Conservation (phyloP, 1,284 basidiomycete species). For the Puccinia hordei region DNA sequence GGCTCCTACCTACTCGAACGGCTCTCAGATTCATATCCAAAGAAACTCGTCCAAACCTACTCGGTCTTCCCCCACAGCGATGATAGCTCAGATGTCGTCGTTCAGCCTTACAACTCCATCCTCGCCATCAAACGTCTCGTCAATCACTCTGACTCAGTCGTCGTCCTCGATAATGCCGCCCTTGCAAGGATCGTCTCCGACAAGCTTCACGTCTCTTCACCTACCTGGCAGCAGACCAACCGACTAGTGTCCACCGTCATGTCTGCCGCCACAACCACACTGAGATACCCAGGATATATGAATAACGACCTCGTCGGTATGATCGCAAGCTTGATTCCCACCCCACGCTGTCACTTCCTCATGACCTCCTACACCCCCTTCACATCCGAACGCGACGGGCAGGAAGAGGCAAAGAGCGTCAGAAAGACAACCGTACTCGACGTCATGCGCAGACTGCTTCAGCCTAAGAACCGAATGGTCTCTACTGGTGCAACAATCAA, state of each 20-base stretch:
- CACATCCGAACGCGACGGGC: constrained; percentile 71
- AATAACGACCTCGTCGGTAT: constrained; percentile 99
- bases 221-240: constrained; percentile 91
- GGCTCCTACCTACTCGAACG: constrained; percentile 96
- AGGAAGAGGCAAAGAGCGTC: constrained; percentile 74
- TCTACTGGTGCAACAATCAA: constrained; percentile 76
- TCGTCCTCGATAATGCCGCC: constrained; percentile 96
- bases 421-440: constrained; percentile 93
- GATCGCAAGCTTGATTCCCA: constrained; percentile 94
- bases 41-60: constrained; percentile 98
- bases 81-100: constrained; percentile 82
- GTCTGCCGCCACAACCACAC: constrained; percentile 93
- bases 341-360: constrained; percentile 97
- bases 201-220: constrained; percentile 83
- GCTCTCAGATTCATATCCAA: constrained; percentile 95
- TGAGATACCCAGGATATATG: constrained; percentile 98
- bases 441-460: constrained; percentile 94
- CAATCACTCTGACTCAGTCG: constrained; percentile 94
- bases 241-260: constrained; percentile 86
- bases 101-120: constrained; percentile 95
- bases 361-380: constrained; percentile 99
- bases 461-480: constrained; percentile 98
- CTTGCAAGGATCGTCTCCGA: constrained; percentile 88
- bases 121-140: constrained; percentile 92
- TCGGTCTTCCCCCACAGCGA: constrained; percentile 95